These are phyloP conservation scores for Fragaria vesca DNA, from an alignment of 306 rosid species.

Conservation along the genomic window DNA sequence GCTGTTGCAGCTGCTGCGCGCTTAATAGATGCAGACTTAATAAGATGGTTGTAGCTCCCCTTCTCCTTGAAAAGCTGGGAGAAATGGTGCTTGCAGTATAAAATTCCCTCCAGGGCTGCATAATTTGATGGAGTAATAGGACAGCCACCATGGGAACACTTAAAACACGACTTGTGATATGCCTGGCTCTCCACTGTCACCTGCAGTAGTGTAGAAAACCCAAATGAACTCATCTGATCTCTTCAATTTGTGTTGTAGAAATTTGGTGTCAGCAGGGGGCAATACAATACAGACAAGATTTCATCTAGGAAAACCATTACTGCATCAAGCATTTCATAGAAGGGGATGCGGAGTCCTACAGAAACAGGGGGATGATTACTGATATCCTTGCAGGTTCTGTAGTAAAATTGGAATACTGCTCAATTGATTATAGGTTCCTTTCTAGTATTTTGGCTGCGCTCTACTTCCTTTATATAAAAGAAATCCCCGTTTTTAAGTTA, in stretches of 20 bases:
- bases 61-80: slow-evolving; percentile 96
- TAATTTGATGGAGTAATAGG: slow-evolving; percentile 83
- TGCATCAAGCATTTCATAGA: neutral
- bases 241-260: neutral
- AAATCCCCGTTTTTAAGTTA: neutral
- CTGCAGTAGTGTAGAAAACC: slow-evolving; percentile 32
- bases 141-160: slow-evolving; percentile 96
- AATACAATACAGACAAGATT: neutral
- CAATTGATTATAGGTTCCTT: neutral
- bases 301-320: neutral
- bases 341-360: neutral
- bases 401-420: no score
- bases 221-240: neutral
- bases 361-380: neutral
- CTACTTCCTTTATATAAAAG: neutral
- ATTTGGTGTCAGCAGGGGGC: neutral
- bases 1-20: slow-evolving; percentile 44
- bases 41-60: slow-evolving; percentile 68
- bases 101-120: slow-evolving; percentile 89
- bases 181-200: slow-evolving; percentile 92
- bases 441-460: neutral
- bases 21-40: slow-evolving; percentile 73
- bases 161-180: slow-evolving; percentile 88
- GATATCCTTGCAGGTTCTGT: no score
- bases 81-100: slow-evolving; percentile 98